Evolutionary conservation across 768 basidiomycete species (phyloP), one percentile per base, ranked within the genome.

Genomic region (Boletales sp.): DNA sequence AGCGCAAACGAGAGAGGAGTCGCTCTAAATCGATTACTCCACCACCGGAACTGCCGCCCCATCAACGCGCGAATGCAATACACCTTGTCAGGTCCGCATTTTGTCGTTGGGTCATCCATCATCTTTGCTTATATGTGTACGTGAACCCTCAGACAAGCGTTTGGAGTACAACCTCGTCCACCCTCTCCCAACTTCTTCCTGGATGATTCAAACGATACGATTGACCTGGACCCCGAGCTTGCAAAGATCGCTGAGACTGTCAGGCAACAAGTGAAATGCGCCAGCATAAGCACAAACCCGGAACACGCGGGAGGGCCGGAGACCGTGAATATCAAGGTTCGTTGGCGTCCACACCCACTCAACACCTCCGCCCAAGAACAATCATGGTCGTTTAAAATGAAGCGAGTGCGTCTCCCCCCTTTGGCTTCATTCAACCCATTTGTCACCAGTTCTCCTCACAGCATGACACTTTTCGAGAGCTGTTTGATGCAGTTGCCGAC

Each of bases 11-110:
- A 35, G 58, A 70, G 36, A 76, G 82, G 40, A 83, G 80, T 62
- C 82, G 82, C 35, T 89, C 86, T 30, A 70, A 74, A 19, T 91
- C 88, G 4, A 77, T 90, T 35, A 91, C 88, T 0, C 88, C 89
- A 2, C 88, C 88, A 5, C 89, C 88, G 0, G 73, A 72, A 33
- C 65, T 90, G 13, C 70, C 84, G 3, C 60, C 67, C 10, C 70
- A 79, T 30, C 76, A 82, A 48, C 70, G 84, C 1, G 74, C 79
- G 57, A 74, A 74, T 48, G 83, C 86, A 13, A 77, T 76, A 36
- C 71, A 77, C 33, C 66, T 87, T 15, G 78, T 89, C 43, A 75
- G 82, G 89, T 89, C 59, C 47, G 72, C 54, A 21, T 7, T 25
- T 40, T 34, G 13, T 57, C 38, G 25, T 39, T 37, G 17, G 30